Percentiles rank a stretch among this genome's conserved stretches.
These are phyloP conservation scores for Verticillium klebahnii DNA, from an alignment of 2,329 filamentous ascomycete genomes.

Conservation along the genomic window DNA sequence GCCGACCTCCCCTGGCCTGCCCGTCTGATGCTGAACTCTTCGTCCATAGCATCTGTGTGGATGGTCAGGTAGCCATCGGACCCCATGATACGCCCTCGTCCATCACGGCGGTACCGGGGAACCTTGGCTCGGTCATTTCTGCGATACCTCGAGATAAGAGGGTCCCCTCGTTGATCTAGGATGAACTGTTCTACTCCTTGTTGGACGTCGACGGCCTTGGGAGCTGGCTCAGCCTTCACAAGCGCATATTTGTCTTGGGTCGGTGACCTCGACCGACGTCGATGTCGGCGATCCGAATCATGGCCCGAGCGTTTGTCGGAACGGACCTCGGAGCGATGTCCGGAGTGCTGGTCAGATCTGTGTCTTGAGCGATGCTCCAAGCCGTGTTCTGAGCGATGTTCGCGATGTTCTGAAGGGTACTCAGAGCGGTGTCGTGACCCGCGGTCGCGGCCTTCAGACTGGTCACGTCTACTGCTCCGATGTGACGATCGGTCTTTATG, in stretches of 20 bases:
- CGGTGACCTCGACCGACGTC: neutral
- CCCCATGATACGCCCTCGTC: slow-evolving; percentile 68
- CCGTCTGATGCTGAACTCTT: slow-evolving; percentile 47
- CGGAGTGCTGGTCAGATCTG: neutral
- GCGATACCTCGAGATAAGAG: slow-evolving; percentile 70
- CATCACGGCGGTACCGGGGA: slow-evolving; percentile 65
- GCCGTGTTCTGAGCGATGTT: neutral
- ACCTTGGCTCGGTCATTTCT: slow-evolving; percentile 67
- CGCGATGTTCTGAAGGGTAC: slow-evolving; percentile 5
- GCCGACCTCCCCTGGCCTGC: slow-evolving; percentile 35
- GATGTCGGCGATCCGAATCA: neutral
- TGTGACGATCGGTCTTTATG: neutral
- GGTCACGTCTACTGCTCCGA: neutral
- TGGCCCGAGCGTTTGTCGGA: neutral
- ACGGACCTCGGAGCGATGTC: neutral
- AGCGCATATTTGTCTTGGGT: neutral
- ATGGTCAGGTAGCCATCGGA: slow-evolving; percentile 56
- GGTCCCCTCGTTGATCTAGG: slow-evolving; percentile 72
- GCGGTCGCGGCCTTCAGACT: neutral
- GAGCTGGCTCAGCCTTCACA: neutral
- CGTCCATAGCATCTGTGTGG: slow-evolving; percentile 57
- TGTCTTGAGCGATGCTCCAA: neutral
- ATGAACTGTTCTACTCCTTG: slow-evolving; percentile 41
- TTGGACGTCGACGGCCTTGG: slow-evolving; percentile 19
- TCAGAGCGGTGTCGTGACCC: slow-evolving; percentile 11